Conservation (phyloP, 192 early-diverging fungal species). For the Coemansia sp. region DNA sequence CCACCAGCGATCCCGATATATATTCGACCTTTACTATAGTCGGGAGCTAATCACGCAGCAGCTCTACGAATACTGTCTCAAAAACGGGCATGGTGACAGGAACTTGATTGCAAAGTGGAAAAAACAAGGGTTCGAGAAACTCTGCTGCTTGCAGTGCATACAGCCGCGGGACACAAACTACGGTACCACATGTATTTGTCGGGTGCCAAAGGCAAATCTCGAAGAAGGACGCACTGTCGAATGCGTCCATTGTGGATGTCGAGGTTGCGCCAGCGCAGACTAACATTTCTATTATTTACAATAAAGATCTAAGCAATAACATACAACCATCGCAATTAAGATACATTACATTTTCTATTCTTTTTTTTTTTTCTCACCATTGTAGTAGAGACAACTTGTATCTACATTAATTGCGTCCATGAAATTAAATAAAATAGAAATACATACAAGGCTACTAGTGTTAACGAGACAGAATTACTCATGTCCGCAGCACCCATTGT, state of each 20-base stretch:
- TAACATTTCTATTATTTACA: conserved; percentile 12
- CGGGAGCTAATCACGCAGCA: conserved; percentile 91
- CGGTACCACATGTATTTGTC: conserved; percentile 96
- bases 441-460: not conserved
- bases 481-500: conserved; percentile 6
- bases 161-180: conserved; percentile 97
- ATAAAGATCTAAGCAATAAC: not conserved
- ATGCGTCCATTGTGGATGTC: conserved; percentile 93
- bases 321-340: conserved; percentile 49
- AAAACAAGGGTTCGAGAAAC: conserved; percentile 95
- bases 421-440: conserved; percentile 11
- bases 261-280: conserved; percentile 73
- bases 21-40: conserved; percentile 96
- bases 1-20: conserved; percentile 96
- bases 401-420: conserved; percentile 5
- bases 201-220: conserved; percentile 89
- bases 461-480: not conserved
- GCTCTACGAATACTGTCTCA: conserved; percentile 92
- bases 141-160: conserved; percentile 97
- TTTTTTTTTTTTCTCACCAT: conserved; percentile 11
- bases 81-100: conserved; percentile 88
- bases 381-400: not conserved
- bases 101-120: conserved; percentile 98
- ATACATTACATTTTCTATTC: conserved; percentile 20
- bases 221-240: conserved; percentile 90